Evolutionary conservation across 768 basidiomycete species (phyloP).

Genomic region (Mycena galericulata): DNA sequence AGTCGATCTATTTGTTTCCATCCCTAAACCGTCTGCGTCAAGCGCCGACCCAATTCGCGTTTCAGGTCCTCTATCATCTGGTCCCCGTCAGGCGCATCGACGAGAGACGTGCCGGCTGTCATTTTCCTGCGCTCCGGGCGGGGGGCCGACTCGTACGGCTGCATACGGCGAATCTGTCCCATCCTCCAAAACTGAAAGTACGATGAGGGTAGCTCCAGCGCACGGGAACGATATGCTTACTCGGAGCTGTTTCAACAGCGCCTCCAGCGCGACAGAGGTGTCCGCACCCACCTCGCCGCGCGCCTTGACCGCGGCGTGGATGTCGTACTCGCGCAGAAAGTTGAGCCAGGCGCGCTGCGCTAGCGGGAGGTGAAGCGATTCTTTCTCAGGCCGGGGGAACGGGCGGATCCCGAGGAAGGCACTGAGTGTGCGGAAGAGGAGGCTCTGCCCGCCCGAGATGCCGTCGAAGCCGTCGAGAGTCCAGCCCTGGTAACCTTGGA

Average conservation of each 20-base stretch:
- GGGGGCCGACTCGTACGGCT: slow-evolving; percentile 33
- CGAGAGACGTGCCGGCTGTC: slow-evolving; percentile 35
- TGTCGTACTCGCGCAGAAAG: slow-evolving; percentile 31
- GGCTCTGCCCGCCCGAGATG: slow-evolving; percentile 35
- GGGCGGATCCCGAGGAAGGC: slow-evolving; percentile 35
- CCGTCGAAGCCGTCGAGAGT: slow-evolving; percentile 35
- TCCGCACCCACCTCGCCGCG: slow-evolving; percentile 11
- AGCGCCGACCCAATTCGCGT: slow-evolving; percentile 24
- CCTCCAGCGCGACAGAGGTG: slow-evolving; percentile 28
- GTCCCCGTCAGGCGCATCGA: slow-evolving; percentile 26
- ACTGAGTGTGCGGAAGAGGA: slow-evolving; percentile 33
- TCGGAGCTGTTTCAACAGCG: slow-evolving; percentile 34
- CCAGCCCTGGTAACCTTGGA: slow-evolving; percentile 37
- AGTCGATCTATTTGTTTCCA: too few species aligned
- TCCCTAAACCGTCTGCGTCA: slow-evolving; percentile 32
- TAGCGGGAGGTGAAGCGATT: slow-evolving; percentile 25
- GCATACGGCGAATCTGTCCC: slow-evolving; percentile 36
- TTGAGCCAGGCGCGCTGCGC: slow-evolving; percentile 33
- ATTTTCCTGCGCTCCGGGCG: slow-evolving; percentile 35
- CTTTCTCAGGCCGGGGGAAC: slow-evolving; percentile 28
- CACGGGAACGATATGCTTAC: slow-evolving; percentile 1
- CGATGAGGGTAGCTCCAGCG: not conserved
- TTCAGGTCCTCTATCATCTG: slow-evolving; percentile 35
- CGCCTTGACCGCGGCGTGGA: slow-evolving; percentile 27
- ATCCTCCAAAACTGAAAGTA: slow-evolving; percentile 31